phyloP scores from a whole-genome alignment of 768 basidiomycete genomes.

The Leccinum olivaceopallidum region DNA sequence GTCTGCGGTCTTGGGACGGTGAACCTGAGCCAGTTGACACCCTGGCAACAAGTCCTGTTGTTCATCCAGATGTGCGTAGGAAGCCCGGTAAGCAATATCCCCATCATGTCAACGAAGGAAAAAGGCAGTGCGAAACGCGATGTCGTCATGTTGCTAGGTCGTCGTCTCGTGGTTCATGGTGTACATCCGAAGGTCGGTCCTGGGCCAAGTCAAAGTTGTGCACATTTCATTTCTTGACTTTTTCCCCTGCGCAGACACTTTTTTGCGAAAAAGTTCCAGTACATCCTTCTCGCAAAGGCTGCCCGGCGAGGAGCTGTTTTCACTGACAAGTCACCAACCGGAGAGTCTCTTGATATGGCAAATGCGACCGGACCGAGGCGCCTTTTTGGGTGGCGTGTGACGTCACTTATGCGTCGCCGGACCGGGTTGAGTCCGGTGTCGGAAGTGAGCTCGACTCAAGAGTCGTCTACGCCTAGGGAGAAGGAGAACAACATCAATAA shows the following conservation, averaged over 20 bases:
- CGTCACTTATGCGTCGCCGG: slow-evolving; percentile 36
- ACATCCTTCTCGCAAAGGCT: slow-evolving; percentile 49
- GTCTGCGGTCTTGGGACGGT: slow-evolving; percentile 76
- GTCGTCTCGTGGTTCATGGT: slow-evolving; percentile 85
- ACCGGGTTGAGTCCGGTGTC: slow-evolving; percentile 26
- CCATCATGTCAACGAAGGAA: neutral
- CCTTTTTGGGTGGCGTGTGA: slow-evolving; percentile 30
- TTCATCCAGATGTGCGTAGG: slow-evolving; percentile 81
- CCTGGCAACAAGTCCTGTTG: slow-evolving; percentile 67
- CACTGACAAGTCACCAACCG: slow-evolving; percentile 15
- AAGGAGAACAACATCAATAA: slow-evolving; percentile 28
- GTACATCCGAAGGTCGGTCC: slow-evolving; percentile 60
- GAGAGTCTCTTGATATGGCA: slow-evolving; percentile 24
- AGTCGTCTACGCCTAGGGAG: slow-evolving; percentile 12
- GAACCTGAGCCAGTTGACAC: slow-evolving; percentile 66
- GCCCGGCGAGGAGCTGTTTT: slow-evolving; percentile 26
- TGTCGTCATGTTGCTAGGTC: slow-evolving; percentile 43
- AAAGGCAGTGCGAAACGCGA: neutral
- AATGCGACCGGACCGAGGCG: slow-evolving; percentile 12
- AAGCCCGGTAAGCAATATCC: slow-evolving; percentile 57
- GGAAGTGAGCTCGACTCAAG: slow-evolving; percentile 21
- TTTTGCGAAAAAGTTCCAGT: slow-evolving; percentile 67
- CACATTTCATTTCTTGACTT: neutral
- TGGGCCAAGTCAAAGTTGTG: no score
- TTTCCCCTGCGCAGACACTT: slow-evolving; percentile 37